Evolutionary conservation across 2,329 filamentous ascomycete species (phyloP).

Genomic region (Diaporthe caulivora): DNA sequence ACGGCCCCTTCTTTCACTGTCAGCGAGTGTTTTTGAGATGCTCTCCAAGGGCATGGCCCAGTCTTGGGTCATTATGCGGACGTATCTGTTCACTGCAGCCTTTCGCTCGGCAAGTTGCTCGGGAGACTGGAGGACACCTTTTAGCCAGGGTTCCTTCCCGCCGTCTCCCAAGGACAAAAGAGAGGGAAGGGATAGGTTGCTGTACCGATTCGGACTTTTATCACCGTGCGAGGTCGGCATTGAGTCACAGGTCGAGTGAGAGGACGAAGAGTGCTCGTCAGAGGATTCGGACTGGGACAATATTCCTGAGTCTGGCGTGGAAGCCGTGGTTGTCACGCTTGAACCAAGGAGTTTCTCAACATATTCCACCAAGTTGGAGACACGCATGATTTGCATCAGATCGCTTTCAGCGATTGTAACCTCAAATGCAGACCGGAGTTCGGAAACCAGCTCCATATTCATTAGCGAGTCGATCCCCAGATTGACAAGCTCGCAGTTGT

Average conservation of each 20-base stretch:
- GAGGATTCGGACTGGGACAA: not conserved
- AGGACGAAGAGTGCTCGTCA: not conserved
- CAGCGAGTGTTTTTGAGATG: too few relatives aligned
- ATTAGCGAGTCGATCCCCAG: conserved; percentile 64
- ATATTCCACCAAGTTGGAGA: conserved; percentile 14
- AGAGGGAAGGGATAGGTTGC: not conserved
- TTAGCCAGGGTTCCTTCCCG: not conserved
- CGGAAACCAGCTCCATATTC: conserved; percentile 60
- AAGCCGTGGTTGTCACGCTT: not conserved
- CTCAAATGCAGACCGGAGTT: conserved; percentile 54
- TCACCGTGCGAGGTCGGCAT: not conserved
- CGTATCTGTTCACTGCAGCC: conserved; percentile 34
- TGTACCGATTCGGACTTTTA: not conserved
- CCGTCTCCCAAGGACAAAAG: not conserved
- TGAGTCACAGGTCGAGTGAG: not conserved
- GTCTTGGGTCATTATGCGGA: conserved; percentile 31
- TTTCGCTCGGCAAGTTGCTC: conserved; percentile 32
- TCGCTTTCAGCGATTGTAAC: conserved; percentile 40
- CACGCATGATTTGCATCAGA: conserved; percentile 19
- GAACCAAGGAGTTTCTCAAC: not conserved
- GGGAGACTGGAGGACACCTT: not conserved
- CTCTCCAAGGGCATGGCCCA: not conserved
- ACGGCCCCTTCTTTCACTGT: too few relatives aligned
- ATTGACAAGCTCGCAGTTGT: conserved; percentile 52
- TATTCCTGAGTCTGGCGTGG: not conserved